Conservation (phyloP, 495 filamentous ascomycete species). For the Tuber melanosporum region DNA sequence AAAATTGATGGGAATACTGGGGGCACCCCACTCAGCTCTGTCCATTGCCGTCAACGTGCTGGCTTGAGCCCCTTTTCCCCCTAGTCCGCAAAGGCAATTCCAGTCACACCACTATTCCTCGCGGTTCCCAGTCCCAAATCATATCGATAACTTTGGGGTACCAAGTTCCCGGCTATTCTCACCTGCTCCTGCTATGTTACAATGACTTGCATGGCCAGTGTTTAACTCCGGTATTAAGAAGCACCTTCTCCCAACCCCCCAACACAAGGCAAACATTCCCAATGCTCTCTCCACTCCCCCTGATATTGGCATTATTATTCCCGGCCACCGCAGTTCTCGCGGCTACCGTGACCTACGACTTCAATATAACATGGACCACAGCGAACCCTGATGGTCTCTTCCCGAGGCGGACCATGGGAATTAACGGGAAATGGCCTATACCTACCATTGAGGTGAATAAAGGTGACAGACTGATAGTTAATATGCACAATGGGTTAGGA, state of each 20-base stretch:
- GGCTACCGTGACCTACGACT: conserved; percentile 67
- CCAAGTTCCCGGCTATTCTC: background rate
- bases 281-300: conserved; percentile 27
- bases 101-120: background rate
- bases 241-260: conserved; percentile 12
- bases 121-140: background rate
- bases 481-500: conserved; percentile 65
- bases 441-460: conserved; percentile 62
- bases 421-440: conserved; percentile 75
- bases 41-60: background rate
- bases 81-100: background rate
- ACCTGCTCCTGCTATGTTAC: background rate
- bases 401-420: conserved; percentile 64
- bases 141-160: background rate
- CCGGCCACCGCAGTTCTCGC: conserved; percentile 46
- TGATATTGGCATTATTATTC: conserved; percentile 41
- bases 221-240: background rate
- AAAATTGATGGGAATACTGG: background rate
- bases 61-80: background rate
- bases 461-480: conserved; percentile 65
- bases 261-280: conserved; percentile 1
- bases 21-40: background rate
- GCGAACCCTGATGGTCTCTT: conserved; percentile 71
- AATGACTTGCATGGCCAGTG: background rate
- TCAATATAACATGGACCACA: conserved; percentile 71